These are phyloP conservation scores for Blastocystis hominis DNA, from an alignment of 352 stramenopile species.

Conservation along the genomic window DNA sequence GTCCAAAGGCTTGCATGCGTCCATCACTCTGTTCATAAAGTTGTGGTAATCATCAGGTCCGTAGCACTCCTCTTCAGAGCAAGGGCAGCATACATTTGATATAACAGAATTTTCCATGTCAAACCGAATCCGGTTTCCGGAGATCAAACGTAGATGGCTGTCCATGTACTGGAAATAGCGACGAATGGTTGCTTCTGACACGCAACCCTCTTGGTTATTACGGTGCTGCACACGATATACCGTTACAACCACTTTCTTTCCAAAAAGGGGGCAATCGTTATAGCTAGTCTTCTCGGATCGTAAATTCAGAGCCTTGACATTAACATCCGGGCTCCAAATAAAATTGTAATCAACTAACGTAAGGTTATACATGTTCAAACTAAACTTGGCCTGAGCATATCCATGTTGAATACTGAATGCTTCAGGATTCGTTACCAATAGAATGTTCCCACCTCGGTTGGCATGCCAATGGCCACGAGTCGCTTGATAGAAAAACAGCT, in stretches of 20 bases:
- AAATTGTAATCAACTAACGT: neutral
- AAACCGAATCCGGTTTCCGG: constrained; percentile 3
- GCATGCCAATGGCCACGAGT: neutral
- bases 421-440: neutral
- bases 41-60: constrained; percentile 17
- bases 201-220: constrained; percentile 11
- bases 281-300: neutral
- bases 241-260: constrained; percentile 46
- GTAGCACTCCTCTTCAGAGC: constrained; percentile 37
- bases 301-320: neutral
- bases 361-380: neutral
- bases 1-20: neutral
- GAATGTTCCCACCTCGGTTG: neutral
- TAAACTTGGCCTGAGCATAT: neutral
- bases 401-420: neutral
- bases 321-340: neutral
- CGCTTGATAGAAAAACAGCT: constrained; percentile 50
- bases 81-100: constrained; percentile 42
- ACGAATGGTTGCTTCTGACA: neutral
- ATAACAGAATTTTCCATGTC: constrained; percentile 41
- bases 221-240: constrained; percentile 46
- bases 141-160: constrained; percentile 15
- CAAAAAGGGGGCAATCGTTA: constrained; percentile 46
- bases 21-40: constrained; percentile 46
- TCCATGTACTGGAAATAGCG: constrained; percentile 48